Conservation (phyloP, 2,329 filamentous ascomycete species). For the Pestalotiopsis sp. region DNA sequence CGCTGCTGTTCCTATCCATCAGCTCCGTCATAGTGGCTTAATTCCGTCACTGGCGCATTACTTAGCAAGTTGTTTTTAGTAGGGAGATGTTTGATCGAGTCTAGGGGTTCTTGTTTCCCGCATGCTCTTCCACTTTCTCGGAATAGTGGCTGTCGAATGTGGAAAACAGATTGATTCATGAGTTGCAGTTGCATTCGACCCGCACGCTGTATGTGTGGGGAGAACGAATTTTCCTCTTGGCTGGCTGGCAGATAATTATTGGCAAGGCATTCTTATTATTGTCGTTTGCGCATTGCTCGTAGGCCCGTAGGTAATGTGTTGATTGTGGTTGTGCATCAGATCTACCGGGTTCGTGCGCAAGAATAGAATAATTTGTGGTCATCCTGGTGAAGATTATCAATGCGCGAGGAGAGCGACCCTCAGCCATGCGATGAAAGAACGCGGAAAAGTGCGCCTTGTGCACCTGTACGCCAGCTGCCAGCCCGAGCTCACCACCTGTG, state of each 20-base stretch:
- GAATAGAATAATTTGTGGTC: slow-evolving; percentile 3
- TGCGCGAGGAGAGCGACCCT: neutral
- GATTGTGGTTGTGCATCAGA: neutral
- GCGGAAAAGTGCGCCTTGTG: neutral
- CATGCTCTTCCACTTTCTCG: neutral
- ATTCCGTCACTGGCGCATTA: neutral
- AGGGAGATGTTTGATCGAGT: neutral
- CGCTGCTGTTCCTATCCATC: neutral
- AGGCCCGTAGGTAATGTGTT: neutral
- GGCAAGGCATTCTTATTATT: neutral
- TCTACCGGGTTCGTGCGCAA: neutral
- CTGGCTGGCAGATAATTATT: neutral
- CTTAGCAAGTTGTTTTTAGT: neutral
- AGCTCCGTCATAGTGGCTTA: slow-evolving; percentile 7
- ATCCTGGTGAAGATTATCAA: neutral
- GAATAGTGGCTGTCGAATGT: neutral
- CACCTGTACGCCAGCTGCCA: neutral
- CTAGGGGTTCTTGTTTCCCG: neutral
- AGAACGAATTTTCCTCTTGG: neutral
- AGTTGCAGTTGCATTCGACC: neutral
- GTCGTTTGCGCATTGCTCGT: neutral
- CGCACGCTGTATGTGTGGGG: neutral
- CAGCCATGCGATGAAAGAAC: neutral
- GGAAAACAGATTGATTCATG: neutral
- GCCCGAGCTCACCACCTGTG: neutral